A percentile compares a stretch with the other conserved stretches of the same genome.
These are phyloP conservation scores for Pyrenophora teres DNA, from an alignment of 2,329 filamentous ascomycete species.

Conservation along the genomic window DNA sequence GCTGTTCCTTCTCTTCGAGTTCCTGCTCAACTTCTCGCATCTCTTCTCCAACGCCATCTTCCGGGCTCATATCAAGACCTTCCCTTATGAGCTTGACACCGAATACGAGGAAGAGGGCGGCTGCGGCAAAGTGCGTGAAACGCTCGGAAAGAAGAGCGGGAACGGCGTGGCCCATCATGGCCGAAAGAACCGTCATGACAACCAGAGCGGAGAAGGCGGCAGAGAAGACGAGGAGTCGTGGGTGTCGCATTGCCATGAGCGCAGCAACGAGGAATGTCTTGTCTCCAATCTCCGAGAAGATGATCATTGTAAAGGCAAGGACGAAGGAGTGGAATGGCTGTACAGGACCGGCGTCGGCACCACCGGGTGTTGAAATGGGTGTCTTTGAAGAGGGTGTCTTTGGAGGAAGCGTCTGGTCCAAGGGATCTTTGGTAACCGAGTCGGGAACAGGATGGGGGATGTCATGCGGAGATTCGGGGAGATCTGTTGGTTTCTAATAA, in stretches of 20 bases:
- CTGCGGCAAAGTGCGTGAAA: slow-evolving; percentile 87
- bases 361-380: slow-evolving; percentile 34
- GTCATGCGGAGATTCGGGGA: slow-evolving; percentile 78
- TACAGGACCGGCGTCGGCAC: slow-evolving; percentile 66
- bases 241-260: slow-evolving; percentile 99
- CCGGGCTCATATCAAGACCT: slow-evolving; percentile 83
- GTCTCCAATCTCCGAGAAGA: slow-evolving; percentile 95
- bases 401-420: slow-evolving; percentile 36
- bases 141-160: slow-evolving; percentile 87
- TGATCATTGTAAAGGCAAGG: slow-evolving; percentile 94
- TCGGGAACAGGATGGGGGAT: slow-evolving; percentile 70
- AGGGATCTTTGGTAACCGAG: slow-evolving; percentile 66
- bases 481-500: slow-evolving; percentile 73
- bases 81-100: slow-evolving; percentile 83
- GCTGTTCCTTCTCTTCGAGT: slow-evolving; percentile 88
- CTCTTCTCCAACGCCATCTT: slow-evolving; percentile 92
- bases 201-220: slow-evolving; percentile 91
- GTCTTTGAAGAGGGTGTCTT: slow-evolving; percentile 27
- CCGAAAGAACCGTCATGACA: slow-evolving; percentile 93
- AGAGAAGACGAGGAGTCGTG: slow-evolving; percentile 88
- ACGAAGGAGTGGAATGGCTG: slow-evolving; percentile 85
- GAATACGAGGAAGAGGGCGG: slow-evolving; percentile 85
- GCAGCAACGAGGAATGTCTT: slow-evolving; percentile 98
- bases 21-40: slow-evolving; percentile 98
- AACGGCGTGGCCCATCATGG: slow-evolving; percentile 88